Evolutionary conservation across 148 eudicot species (phyloP).

Genomic region (Arbutus unedo): DNA sequence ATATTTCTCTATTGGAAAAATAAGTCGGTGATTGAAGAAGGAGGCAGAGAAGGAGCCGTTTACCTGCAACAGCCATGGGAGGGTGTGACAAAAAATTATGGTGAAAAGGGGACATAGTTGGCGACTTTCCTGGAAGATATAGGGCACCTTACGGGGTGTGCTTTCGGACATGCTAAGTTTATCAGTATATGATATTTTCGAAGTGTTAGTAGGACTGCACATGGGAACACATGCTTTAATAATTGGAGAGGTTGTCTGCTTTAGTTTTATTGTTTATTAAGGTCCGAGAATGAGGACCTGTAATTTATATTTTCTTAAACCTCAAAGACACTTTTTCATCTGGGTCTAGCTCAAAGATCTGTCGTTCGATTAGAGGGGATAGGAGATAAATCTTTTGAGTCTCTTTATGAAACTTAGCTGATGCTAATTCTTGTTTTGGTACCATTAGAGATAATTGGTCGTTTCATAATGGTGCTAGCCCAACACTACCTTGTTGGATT

Average conservation of each 20-base stretch:
- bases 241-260: background rate
- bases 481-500: background rate
- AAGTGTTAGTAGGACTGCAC: background rate
- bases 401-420: background rate
- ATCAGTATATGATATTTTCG: background rate
- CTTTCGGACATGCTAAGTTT: background rate
- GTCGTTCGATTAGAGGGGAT: background rate
- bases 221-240: background rate
- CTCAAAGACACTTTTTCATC: background rate
- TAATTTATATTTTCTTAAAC: background rate
- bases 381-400: background rate
- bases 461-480: conserved; percentile 7
- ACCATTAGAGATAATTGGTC: background rate
- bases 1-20: background rate
- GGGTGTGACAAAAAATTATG: background rate
- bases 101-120: background rate
- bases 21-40: background rate
- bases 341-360: background rate
- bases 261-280: background rate
- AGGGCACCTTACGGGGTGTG: background rate
- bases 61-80: background rate
- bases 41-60: background rate
- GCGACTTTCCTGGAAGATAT: background rate
- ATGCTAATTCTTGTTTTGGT: background rate
- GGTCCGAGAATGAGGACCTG: background rate